Percentiles rank a stretch among this genome's conserved stretches.
phyloP scores from a whole-genome alignment of 805 yeast genomes.

The Wickerhamiella parazyma region DNA sequence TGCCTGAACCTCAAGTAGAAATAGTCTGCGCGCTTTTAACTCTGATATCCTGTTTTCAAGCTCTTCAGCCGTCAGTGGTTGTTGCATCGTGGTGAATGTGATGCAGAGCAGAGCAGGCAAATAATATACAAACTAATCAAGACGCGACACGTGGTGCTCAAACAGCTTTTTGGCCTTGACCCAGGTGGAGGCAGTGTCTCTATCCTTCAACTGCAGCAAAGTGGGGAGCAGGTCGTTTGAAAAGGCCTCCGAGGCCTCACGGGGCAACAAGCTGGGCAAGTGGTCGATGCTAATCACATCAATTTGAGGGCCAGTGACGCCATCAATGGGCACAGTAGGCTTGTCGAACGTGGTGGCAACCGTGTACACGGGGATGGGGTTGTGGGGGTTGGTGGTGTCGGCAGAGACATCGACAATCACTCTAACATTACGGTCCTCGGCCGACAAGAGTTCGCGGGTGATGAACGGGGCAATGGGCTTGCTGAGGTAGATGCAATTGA shows the following conservation, averaged over 20 bases:
- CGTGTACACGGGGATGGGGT: constrained; percentile 89
- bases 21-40: no score
- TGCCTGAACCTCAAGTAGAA: background rate
- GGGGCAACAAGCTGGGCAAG: constrained; percentile 86
- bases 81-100: background rate
- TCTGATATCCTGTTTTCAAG: no score
- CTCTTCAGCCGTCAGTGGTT: no score
- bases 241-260: constrained; percentile 92
- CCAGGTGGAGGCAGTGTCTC: constrained; percentile 85
- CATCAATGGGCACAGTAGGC: constrained; percentile 75
- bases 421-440: constrained; percentile 55
- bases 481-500: constrained; percentile 92
- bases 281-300: constrained; percentile 94
- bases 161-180: constrained; percentile 70
- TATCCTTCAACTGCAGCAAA: constrained; percentile 66
- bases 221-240: constrained; percentile 81
- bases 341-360: constrained; percentile 80
- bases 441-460: constrained; percentile 52
- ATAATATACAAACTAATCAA: constrained; percentile 18
- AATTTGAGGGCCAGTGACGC: constrained; percentile 66
- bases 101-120: background rate
- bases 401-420: constrained; percentile 97
- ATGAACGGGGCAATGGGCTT: constrained; percentile 89
- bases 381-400: constrained; percentile 96
- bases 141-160: constrained; percentile 71